phyloP scores from a whole-genome alignment of 768 basidiomycete genomes.

The Collybia nuda region DNA sequence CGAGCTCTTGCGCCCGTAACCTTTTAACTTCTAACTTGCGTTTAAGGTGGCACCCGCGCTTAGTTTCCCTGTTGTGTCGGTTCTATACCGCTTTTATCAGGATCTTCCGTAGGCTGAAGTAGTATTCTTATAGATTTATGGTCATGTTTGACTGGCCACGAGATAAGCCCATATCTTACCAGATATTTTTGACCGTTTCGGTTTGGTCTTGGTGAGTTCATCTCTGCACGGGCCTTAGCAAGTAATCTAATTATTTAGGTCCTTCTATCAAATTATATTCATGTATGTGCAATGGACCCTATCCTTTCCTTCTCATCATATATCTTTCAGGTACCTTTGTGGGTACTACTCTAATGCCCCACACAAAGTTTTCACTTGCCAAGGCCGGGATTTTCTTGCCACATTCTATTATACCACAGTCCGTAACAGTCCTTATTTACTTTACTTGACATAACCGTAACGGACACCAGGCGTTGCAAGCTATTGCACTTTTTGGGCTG shows the following conservation, averaged over 20 bases:
- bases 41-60: conserved; percentile 41
- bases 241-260: conserved; percentile 34
- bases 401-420: conserved; percentile 51
- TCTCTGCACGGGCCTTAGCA: conserved; percentile 7
- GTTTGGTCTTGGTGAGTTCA: conserved; percentile 62
- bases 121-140: conserved; percentile 37
- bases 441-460: background rate
- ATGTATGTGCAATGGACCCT: conserved; percentile 33
- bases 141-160: conserved; percentile 75
- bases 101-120: background rate
- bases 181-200: conserved; percentile 54
- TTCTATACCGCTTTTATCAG: conserved; percentile 1
- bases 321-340: conserved; percentile 34
- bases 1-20: conserved; percentile 14
- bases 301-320: background rate
- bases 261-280: conserved; percentile 58
- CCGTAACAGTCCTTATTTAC: conserved; percentile 5
- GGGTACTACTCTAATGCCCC: conserved; percentile 32
- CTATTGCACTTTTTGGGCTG: conserved; percentile 71
- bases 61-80: conserved; percentile 59
- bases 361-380: conserved; percentile 29
- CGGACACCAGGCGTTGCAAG: conserved; percentile 46
- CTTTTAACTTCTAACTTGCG: background rate
- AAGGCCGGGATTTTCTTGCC: conserved; percentile 43
- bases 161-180: conserved; percentile 57